Conservation (phyloP, 768 basidiomycete species). For the Multifurca ochricompacta region DNA sequence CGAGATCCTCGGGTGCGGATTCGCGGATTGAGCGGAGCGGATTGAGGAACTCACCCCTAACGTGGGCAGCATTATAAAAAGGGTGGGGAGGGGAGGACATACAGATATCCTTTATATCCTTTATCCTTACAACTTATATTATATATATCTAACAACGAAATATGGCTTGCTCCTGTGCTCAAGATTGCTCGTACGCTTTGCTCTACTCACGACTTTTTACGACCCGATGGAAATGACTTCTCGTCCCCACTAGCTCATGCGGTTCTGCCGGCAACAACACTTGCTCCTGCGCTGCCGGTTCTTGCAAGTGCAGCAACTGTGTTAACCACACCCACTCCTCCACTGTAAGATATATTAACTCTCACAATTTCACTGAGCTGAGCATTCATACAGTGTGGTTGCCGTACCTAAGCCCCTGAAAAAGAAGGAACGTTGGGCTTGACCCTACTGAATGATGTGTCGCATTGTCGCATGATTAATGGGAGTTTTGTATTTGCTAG, state of each 20-base stretch:
- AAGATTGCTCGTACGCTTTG: slow-evolving; percentile 7
- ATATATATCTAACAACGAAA: background rate
- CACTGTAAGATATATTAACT: background rate
- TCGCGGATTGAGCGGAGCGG: too few relatives aligned
- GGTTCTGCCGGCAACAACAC: background rate
- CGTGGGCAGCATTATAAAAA: too few relatives aligned
- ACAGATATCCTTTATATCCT: too few relatives aligned
- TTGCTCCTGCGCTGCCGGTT: slow-evolving; percentile 5
- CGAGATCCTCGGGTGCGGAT: too few relatives aligned
- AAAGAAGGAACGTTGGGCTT: background rate
- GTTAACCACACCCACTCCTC: slow-evolving; percentile 1
- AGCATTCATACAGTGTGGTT: background rate
- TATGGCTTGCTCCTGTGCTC: slow-evolving; percentile 10
- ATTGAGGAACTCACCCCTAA: too few relatives aligned
- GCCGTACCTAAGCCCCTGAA: background rate
- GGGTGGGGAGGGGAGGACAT: too few relatives aligned
- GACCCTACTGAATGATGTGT: background rate
- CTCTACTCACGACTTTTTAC: too few relatives aligned
- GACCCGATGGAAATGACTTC: too few relatives aligned
- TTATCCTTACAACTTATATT: background rate
- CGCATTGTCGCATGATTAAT: background rate
- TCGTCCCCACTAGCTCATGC: slow-evolving; percentile 3
- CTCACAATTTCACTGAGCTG: background rate
- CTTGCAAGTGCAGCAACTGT: slow-evolving; percentile 12
- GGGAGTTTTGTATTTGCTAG: background rate